Conservation (phyloP, 2,329 filamentous ascomycete genomes). For the Zelopaecilomyces penicillatus region DNA sequence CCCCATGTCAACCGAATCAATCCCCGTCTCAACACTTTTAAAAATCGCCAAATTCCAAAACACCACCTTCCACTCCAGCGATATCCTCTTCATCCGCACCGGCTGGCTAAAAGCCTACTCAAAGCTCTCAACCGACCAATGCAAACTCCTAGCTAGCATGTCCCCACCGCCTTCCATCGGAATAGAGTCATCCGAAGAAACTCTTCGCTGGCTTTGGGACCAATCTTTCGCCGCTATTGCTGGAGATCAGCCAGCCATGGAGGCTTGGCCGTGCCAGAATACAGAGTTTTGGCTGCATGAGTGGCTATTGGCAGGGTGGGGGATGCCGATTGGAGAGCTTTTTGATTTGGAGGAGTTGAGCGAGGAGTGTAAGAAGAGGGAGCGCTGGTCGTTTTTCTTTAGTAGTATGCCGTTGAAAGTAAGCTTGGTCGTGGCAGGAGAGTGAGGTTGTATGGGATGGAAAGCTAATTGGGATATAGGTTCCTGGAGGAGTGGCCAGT, state of each 20-base stretch:
- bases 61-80: conserved; percentile 36
- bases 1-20: conserved; percentile 31
- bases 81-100: conserved; percentile 48
- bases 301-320: conserved; percentile 41
- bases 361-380: conserved; percentile 21
- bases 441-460: not conserved
- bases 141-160: conserved; percentile 24
- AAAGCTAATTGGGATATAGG: conserved; percentile 10
- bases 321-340: conserved; percentile 41
- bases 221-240: conserved; percentile 45
- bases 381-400: conserved; percentile 33
- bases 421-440: not conserved
- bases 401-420: conserved; percentile 28
- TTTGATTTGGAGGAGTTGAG: conserved; percentile 36
- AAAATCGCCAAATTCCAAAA: conserved; percentile 35
- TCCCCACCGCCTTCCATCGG: conserved; percentile 27
- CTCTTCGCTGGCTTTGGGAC: conserved; percentile 51
- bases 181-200: conserved; percentile 38
- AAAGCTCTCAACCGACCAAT: conserved; percentile 25
- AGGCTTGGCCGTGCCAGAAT: conserved; percentile 36
- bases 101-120: conserved; percentile 41
- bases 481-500: conserved; percentile 29
- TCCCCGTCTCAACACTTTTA: conserved; percentile 34
- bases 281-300: conserved; percentile 30
- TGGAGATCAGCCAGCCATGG: conserved; percentile 45